phyloP scores from a whole-genome alignment of 805 yeast genomes.

The Candida wancherniae region DNA sequence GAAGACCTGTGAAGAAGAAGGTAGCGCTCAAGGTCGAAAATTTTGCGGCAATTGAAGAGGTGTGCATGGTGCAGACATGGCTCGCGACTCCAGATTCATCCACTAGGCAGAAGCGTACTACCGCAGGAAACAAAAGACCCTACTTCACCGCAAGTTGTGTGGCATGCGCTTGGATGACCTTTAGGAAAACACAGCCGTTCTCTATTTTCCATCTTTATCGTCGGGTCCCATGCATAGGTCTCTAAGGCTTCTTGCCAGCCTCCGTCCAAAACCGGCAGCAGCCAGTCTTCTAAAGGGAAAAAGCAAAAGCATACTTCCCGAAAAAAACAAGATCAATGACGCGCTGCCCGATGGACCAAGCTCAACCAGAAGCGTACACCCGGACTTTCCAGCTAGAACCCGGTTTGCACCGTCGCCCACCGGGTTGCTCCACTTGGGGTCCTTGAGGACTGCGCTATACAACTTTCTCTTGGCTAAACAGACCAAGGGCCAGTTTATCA shows the following conservation, averaged over 20 bases:
- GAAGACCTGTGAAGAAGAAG: not conserved
- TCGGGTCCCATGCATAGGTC: conserved; percentile 6
- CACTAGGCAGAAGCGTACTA: no score
- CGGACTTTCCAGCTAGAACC: conserved; percentile 63
- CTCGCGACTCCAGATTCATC: not conserved
- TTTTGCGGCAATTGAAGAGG: conserved; percentile 20
- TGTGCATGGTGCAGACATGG: conserved; percentile 9
- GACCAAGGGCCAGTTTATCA: conserved; percentile 74
- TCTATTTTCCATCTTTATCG: no score
- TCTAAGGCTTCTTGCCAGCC: conserved; percentile 11
- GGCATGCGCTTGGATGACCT: no score
- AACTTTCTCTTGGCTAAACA: conserved; percentile 76
- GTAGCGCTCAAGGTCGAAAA: conserved; percentile 14
- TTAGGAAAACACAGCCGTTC: no score
- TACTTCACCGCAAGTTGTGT: no score
- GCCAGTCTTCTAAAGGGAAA: no score
- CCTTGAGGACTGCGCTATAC: conserved; percentile 87
- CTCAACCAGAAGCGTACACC: conserved; percentile 27
- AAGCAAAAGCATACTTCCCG: no score
- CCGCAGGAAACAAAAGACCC: no score
- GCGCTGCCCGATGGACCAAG: conserved; percentile 5
- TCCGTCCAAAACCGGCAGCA: conserved; percentile 10
- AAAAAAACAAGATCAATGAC: not conserved
- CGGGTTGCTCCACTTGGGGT: conserved; percentile 90
- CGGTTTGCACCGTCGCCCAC: conserved; percentile 99